Evolutionary conservation across 2,329 filamentous ascomycete genomes (phyloP), one percentile per base, ranked within the genome.

Genomic region (Rosellinia necatrix): DNA sequence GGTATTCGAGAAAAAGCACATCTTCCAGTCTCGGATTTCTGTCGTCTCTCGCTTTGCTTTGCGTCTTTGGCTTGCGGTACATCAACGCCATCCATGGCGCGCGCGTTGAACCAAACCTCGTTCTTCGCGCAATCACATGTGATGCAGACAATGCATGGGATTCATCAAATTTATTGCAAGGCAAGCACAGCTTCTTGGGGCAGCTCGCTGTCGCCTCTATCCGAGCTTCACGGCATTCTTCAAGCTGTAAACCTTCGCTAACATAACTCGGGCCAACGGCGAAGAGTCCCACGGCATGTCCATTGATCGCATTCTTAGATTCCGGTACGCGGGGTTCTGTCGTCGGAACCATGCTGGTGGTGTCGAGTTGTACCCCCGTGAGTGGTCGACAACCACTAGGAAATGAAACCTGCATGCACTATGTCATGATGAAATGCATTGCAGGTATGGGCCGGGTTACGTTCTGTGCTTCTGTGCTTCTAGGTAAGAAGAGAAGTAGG

Each of bases 161-260:
- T 27, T 50, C 12, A 27, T 50, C 19, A 35, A 19, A n/a, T n/a
- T n/a, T n/a, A n/a, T n/a, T n/a, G n/a, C n/a, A n/a, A n/a, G n/a
- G n/a, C n/a, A n/a, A 48, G 6, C 4, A 5, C 5, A 7, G 8
- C 3, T 3, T 13, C 17, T 3, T 3, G 10, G 2, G 13, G 22
- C 22, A n/a, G n/a, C 35, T 12, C 35, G 15, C n/a, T 53, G 30
- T 21, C 37, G 49, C 15, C 42, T 57, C 9, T 57, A 57, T 30
- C 54, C 54, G 13, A 40, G 43, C 32, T 53, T 57, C n/a, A 49
- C 44, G 17, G 54, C 49, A 8, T 49, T 53, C 19, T 29, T n/a
- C n/a, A n/a, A n/a, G n/a, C n/a, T 53, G 32, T 27, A 53, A 3
- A 51, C 38, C n/a, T 43, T 57, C 6, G 37, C 38, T 3, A 38